Evolutionary conservation across 2,329 filamentous ascomycete species (phyloP).

Genomic region (Aspergillus carbonarius): DNA sequence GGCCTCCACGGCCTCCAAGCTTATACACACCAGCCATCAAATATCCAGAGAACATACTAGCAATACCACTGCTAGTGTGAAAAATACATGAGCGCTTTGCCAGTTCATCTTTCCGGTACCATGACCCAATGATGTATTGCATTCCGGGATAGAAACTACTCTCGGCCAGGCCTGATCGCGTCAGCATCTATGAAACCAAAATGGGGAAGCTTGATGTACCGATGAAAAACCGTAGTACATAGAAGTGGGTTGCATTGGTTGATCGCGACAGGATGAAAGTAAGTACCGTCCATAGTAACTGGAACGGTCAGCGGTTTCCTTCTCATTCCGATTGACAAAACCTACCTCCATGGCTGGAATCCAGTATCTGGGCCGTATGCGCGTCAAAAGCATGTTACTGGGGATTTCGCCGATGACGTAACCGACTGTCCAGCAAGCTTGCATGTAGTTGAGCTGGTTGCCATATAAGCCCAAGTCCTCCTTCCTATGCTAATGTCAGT

Average conservation of each 20-base stretch:
- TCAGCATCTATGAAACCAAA: neutral
- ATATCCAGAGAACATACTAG: conserved; percentile 50
- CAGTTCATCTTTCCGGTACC: conserved; percentile 53
- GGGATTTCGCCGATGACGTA: conserved; percentile 58
- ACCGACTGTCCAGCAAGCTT: conserved; percentile 59
- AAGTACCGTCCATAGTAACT: conserved; percentile 51
- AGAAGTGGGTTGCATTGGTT: conserved; percentile 46
- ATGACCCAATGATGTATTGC: conserved; percentile 53
- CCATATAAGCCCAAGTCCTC: conserved; percentile 54
- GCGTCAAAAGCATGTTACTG: conserved; percentile 53
- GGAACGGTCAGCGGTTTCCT: neutral
- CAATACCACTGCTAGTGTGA: conserved; percentile 49
- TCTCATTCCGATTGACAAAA: neutral
- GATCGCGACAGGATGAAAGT: conserved; percentile 47
- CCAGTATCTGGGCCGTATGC: conserved; percentile 49
- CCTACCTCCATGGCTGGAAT: conserved; percentile 49
- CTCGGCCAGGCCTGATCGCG: conserved; percentile 44
- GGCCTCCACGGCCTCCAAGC: conserved; percentile 50
- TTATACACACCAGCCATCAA: conserved; percentile 55
- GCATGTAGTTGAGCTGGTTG: conserved; percentile 58
- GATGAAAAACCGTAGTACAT: conserved; percentile 51
- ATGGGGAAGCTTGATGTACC: conserved; percentile 26
- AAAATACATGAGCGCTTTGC: conserved; percentile 56
- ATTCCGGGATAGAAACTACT: conserved; percentile 55
- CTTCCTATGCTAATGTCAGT: conserved; percentile 37